Evolutionary conservation across 768 basidiomycete species (phyloP).

Genomic region (Paxillus ammoniavirescens): DNA sequence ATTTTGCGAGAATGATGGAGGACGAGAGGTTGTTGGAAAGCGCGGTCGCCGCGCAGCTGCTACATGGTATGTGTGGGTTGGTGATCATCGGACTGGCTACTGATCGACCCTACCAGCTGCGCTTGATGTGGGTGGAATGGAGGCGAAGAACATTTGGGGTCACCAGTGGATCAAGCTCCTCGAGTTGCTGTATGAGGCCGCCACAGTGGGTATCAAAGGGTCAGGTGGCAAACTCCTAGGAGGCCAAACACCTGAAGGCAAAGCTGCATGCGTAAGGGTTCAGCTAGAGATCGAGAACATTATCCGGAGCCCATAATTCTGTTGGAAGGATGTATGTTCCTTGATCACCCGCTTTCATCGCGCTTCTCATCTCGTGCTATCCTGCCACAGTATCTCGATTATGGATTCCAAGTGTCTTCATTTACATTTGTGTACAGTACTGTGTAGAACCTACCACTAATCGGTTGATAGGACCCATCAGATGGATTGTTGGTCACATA

Average conservation of each 20-base stretch:
- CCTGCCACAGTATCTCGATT: background rate
- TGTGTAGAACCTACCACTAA: background rate
- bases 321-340: background rate
- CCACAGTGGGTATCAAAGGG: constrained; percentile 50
- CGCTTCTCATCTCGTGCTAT: background rate
- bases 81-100: background rate
- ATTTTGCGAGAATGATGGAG: constrained; percentile 62
- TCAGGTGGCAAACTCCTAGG: constrained; percentile 45
- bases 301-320: constrained; percentile 32
- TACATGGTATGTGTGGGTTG: constrained; percentile 49
- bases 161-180: constrained; percentile 77
- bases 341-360: background rate
- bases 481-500: background rate
- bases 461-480: background rate
- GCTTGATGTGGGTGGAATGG: constrained; percentile 65
- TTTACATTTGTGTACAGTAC: background rate
- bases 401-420: background rate
- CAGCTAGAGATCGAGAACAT: constrained; percentile 67
- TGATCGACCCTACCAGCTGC: constrained; percentile 46
- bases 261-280: constrained; percentile 60
- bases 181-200: constrained; percentile 60
- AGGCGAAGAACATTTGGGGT: constrained; percentile 68
- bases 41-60: constrained; percentile 61
- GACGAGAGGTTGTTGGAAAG: constrained; percentile 51
- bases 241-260: constrained; percentile 58